These are phyloP conservation scores for Cercospora canescens DNA, from an alignment of 2,329 filamentous ascomycete genomes.

Conservation along the genomic window DNA sequence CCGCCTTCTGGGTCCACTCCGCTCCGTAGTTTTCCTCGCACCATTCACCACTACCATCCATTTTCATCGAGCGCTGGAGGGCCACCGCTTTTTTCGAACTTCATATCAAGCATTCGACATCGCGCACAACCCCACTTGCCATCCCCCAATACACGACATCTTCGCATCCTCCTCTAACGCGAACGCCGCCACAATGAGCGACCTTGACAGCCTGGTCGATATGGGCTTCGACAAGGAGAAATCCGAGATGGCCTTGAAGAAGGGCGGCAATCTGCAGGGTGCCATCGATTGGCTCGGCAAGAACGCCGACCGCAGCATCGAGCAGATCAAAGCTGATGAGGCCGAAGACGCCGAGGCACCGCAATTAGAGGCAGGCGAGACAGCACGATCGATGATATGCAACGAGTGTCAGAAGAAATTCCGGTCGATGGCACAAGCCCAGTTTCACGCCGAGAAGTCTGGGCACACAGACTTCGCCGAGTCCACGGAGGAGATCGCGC, in stretches of 20 bases:
- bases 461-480: conserved; percentile 90
- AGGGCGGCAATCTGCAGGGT: conserved; percentile 73
- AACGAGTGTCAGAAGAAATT: conserved; percentile 95
- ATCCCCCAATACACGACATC: not conserved
- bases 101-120: not conserved
- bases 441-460: conserved; percentile 89
- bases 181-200: conserved; percentile 45
- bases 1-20: not conserved
- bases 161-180: conserved; percentile 12
- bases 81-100: not conserved
- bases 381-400: conserved; percentile 81
- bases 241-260: conserved; percentile 80
- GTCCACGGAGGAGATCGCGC: conserved; percentile 87
- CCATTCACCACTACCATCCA: not conserved
- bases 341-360: conserved; percentile 46
- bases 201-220: conserved; percentile 62
- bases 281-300: conserved; percentile 94
- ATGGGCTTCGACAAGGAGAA: conserved; percentile 82
- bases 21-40: not conserved
- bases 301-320: conserved; percentile 83
- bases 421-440: conserved; percentile 74
- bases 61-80: not conserved
- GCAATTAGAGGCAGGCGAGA: conserved; percentile 68
- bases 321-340: conserved; percentile 66
- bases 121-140: not conserved